Evolutionary conservation across 1,139 yeast species (phyloP).

Genomic region (Blastobotrys illinoisensis): DNA sequence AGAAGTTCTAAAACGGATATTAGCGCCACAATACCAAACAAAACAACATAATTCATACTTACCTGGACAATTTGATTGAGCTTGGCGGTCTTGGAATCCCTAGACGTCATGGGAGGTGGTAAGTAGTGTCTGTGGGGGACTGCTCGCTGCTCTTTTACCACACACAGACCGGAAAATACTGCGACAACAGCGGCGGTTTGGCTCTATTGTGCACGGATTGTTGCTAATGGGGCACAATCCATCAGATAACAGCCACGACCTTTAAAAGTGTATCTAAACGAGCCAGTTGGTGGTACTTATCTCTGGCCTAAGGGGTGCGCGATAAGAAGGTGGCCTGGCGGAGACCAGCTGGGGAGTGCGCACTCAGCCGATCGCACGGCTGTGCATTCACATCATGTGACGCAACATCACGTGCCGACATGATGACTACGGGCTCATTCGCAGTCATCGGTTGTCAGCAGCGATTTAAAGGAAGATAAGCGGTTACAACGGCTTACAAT

Average conservation of each 20-base stretch:
- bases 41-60: conserved; percentile 8
- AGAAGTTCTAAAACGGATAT: conserved; percentile 47
- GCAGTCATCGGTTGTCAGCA: no score
- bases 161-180: neutral
- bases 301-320: neutral
- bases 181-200: neutral
- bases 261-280: neutral
- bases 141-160: neutral
- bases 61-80: conserved; percentile 37
- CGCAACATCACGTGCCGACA: neutral
- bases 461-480: no score
- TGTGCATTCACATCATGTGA: neutral
- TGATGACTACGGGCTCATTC: no score
- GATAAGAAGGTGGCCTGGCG: neutral
- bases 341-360: neutral
- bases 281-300: neutral
- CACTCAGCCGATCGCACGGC: neutral
- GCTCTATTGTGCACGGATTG: neutral
- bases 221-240: neutral
- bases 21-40: neutral
- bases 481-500: no score
- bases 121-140: neutral
- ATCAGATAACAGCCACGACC: neutral
- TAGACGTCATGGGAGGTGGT: neutral
- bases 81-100: conserved; percentile 22